These are phyloP conservation scores for Phellinidium pouzarii DNA, from an alignment of 1,284 basidiomycete genomes.

Conservation along the genomic window DNA sequence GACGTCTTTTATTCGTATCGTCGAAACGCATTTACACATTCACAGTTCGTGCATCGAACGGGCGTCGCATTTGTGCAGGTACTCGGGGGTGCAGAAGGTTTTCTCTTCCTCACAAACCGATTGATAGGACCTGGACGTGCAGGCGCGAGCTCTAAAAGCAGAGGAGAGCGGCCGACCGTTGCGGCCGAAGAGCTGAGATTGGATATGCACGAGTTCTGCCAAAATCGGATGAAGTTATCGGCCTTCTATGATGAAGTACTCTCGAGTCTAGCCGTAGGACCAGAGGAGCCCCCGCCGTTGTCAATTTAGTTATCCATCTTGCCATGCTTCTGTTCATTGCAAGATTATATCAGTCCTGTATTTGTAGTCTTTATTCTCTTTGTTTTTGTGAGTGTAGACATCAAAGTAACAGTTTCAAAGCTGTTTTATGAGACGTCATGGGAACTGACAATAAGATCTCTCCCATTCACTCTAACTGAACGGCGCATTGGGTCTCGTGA, in stretches of 20 bases:
- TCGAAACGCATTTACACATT: slow-evolving; percentile 66
- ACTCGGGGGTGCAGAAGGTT: slow-evolving; percentile 70
- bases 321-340: not conserved
- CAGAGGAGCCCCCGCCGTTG: slow-evolving; percentile 60
- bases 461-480: slow-evolving; percentile 63
- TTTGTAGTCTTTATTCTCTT: slow-evolving; percentile 6
- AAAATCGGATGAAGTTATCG: slow-evolving; percentile 44
- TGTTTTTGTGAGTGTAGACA: slow-evolving; percentile 9
- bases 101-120: slow-evolving; percentile 84
- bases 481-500: slow-evolving; percentile 56
- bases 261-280: slow-evolving; percentile 34
- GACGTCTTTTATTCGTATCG: slow-evolving; percentile 90
- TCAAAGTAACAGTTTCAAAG: slow-evolving; percentile 11
- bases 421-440: slow-evolving; percentile 53
- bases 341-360: slow-evolving; percentile 7
- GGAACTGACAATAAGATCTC: slow-evolving; percentile 67
- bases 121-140: slow-evolving; percentile 64
- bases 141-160: slow-evolving; percentile 45
- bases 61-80: slow-evolving; percentile 87
- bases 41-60: slow-evolving; percentile 84
- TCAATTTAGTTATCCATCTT: slow-evolving; percentile 24
- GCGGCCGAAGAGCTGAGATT: slow-evolving; percentile 55
- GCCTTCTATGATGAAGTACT: slow-evolving; percentile 72
- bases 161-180: slow-evolving; percentile 40
- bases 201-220: slow-evolving; percentile 61